These are phyloP conservation scores for Talaromyces sp. DNA, from an alignment of 2,329 filamentous ascomycete genomes.

Conservation along the genomic window DNA sequence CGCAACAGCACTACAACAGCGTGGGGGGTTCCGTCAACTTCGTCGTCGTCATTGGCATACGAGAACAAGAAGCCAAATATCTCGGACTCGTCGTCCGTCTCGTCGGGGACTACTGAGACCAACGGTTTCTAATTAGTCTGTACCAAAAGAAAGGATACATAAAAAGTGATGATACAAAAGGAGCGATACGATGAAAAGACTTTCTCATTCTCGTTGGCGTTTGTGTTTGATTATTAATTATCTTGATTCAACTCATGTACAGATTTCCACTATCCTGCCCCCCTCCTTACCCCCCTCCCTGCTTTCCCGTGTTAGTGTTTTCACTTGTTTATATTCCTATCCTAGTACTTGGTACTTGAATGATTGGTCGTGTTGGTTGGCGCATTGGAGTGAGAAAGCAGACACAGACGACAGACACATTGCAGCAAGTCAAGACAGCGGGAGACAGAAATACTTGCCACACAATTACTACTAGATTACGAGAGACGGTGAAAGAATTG, in stretches of 20 bases:
- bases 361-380: background rate
- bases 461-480: background rate
- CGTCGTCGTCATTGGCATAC: background rate
- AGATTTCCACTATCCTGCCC: background rate
- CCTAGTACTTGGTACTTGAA: background rate
- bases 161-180: background rate
- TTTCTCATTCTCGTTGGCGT: background rate
- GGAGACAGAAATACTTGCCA: background rate
- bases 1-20: conserved; percentile 31
- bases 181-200: background rate
- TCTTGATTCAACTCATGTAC: conserved; percentile 4
- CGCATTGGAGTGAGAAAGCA: background rate
- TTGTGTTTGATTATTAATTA: background rate
- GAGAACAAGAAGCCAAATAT: background rate
- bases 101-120: conserved; percentile 14
- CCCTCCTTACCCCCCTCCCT: background rate
- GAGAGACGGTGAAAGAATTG: conserved; percentile 1
- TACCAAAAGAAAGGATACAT: background rate
- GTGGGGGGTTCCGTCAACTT: background rate
- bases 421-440: background rate
- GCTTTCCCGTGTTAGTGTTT: conserved; percentile 1
- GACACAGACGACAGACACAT: background rate
- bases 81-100: conserved; percentile 11
- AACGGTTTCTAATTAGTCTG: conserved; percentile 2
- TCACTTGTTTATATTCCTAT: background rate